Base-by-base conservation (phyloP, 345 rosid species). In the Cardiospermum halicacabum region DNA sequence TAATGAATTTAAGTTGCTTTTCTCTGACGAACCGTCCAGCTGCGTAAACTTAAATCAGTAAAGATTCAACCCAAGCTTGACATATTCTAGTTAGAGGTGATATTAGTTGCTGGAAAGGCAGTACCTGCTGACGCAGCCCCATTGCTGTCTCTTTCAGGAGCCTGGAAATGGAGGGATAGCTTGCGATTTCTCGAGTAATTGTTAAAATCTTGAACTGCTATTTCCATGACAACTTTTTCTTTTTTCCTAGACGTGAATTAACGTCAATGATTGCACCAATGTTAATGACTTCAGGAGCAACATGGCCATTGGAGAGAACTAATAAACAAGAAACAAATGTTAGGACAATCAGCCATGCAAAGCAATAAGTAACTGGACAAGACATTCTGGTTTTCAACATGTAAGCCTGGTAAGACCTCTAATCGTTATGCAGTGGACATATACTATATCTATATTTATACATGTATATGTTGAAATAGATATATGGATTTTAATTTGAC, bases 221-320 rank as follows among this genome's bases (percentile, higher is more conserved):
- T 62, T 68, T 77, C 76, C 68, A 85, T 60, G 1, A 84, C 86
- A 1, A 64, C 65, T 67, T 60, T 75, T 71, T 69, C 67, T 67
- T 81, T 82, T 60, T 64, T 77, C 30, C 78, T 77, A 12, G 69
- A 16, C 76, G 71, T 1, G 83, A 69, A 60, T 59, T 62, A 5
- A 28, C 37, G 56, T 83, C 75, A 57, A 83, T 61, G 69, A 82
- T 69, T 34, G 74, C 84, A 7, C 88, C 85, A 28, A 83, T 70
- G 55, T 78, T 67, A 5, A 64, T 62, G 19, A 63, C 9, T 55
- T n/a, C 43, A 22, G 39, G 11, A n/a, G 70, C 54, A 34, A 66
- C 65, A 37, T 42, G 62, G 60, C 77, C 85, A 69, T 21, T 0
- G 27, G 56, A 28, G 34, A 42, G 26, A 24, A 72, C 1, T 26